Evolutionary conservation across 202 grass and related monocot species (phyloP).

Genomic region (Panicum virgatum): DNA sequence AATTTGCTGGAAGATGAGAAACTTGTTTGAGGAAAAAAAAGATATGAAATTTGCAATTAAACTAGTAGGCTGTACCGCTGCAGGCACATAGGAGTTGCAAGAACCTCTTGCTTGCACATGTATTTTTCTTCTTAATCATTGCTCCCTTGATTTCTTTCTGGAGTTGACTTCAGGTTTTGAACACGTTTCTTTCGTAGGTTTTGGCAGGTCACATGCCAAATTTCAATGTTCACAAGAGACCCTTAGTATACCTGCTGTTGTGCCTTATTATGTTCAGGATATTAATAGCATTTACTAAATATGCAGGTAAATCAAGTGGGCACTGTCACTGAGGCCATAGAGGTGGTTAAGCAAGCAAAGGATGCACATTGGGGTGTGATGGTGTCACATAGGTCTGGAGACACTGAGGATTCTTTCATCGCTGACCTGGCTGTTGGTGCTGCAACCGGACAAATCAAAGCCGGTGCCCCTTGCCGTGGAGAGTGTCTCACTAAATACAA

Average conservation of each 20-base stretch:
- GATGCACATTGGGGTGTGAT: slow-evolving; percentile 94
- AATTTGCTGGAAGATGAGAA: slow-evolving; percentile 35
- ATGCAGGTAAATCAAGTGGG: slow-evolving; percentile 91
- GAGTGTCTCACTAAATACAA: slow-evolving; percentile 93
- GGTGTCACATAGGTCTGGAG: slow-evolving; percentile 79
- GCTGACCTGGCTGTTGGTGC: slow-evolving; percentile 86
- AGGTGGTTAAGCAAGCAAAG: slow-evolving; percentile 95
- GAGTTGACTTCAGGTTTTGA: background rate
- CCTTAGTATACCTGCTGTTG: background rate
- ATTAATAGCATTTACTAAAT: slow-evolving; percentile 9
- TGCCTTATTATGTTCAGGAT: background rate
- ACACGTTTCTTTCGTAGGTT: background rate
- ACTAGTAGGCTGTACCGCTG: background rate
- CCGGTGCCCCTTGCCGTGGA: slow-evolving; percentile 81
- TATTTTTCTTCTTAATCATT: slow-evolving; percentile 28
- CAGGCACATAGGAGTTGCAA: slow-evolving; percentile 1
- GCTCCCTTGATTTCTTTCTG: slow-evolving; percentile 8
- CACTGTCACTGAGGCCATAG: slow-evolving; percentile 93
- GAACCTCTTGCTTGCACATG: background rate
- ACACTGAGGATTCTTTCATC: slow-evolving; percentile 87
- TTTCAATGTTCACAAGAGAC: background rate
- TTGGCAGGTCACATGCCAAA: background rate
- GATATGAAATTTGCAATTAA: slow-evolving; percentile 9
- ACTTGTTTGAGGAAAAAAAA: background rate
- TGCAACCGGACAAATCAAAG: slow-evolving; percentile 82